These are phyloP conservation scores for Melastoma malabathricum DNA, from an alignment of 345 rosid genomes.

Conservation along the genomic window DNA sequence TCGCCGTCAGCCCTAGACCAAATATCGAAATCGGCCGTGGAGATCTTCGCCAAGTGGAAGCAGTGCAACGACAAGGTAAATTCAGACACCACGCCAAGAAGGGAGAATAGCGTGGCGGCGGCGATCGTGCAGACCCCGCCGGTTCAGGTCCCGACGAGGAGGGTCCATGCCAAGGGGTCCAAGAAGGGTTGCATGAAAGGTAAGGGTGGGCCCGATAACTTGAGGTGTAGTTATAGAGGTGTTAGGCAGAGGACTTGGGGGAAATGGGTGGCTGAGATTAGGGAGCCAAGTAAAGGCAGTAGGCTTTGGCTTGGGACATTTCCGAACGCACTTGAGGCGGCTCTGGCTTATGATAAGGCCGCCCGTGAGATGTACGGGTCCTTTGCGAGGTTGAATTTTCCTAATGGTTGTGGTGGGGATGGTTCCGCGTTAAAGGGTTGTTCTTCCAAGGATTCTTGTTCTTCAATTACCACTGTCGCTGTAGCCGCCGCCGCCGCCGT, in stretches of 20 bases:
- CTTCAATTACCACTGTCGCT: conserved; percentile 1
- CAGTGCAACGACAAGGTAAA: conserved; percentile 8
- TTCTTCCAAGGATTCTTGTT: conserved; percentile 12
- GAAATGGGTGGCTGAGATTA: conserved; percentile 23
- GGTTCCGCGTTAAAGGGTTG: not conserved
- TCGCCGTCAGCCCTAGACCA: conserved; percentile 11
- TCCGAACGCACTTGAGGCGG: conserved; percentile 17
- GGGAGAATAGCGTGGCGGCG: not conserved
- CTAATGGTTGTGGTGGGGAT: conserved; percentile 5
- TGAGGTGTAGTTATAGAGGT: conserved; percentile 17
- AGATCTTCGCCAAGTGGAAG: conserved; percentile 18
- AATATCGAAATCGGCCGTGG: conserved; percentile 18
- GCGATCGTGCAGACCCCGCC: conserved; percentile 6
- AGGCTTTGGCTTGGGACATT: conserved; percentile 18
- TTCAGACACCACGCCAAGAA: conserved; percentile 3
- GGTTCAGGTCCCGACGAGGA: conserved; percentile 9
- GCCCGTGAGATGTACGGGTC: conserved; percentile 16
- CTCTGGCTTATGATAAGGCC: conserved; percentile 16
- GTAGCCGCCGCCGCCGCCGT: conserved; percentile 2
- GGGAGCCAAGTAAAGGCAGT: conserved; percentile 18
- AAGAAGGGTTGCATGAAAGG: conserved; percentile 26
- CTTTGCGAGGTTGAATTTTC: conserved; percentile 14
- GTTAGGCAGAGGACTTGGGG: conserved; percentile 28
- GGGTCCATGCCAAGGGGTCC: conserved; percentile 16
- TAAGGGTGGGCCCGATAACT: conserved; percentile 25